Evolutionary conservation across 2,329 filamentous ascomycete genomes (phyloP).

Genomic region (Nectriaceae sp.): DNA sequence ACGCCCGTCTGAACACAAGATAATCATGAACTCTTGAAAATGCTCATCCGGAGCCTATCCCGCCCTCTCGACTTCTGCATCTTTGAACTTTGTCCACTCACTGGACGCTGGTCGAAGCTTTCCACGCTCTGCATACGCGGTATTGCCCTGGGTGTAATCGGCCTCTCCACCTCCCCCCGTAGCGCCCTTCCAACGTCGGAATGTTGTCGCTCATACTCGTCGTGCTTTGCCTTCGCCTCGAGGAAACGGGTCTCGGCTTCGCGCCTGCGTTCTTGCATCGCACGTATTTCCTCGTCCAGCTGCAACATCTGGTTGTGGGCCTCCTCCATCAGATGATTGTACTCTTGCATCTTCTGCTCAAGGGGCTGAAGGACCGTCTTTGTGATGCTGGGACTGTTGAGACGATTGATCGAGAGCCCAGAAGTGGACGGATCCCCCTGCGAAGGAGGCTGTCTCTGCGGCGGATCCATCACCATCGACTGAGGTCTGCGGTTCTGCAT

Average conservation of each 20-base stretch:
- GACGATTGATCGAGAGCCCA: constrained; percentile 38
- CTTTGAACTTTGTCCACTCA: constrained; percentile 22
- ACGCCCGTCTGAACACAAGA: no score
- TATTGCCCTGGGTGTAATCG: constrained; percentile 11
- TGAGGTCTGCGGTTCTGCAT: constrained; percentile 10
- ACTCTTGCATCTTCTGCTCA: constrained; percentile 47
- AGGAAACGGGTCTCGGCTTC: constrained; percentile 43
- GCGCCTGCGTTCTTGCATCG: constrained; percentile 42
- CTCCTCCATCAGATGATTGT: constrained; percentile 42
- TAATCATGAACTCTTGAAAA: constrained; percentile 24
- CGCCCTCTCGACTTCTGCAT: constrained; percentile 19
- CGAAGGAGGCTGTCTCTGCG: constrained; percentile 19
- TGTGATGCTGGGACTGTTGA: constrained; percentile 45
- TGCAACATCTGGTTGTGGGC: constrained; percentile 43
- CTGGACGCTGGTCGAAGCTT: constrained; percentile 22
- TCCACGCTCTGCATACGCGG: constrained; percentile 25
- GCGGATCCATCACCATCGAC: constrained; percentile 6
- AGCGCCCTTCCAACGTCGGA: constrained; percentile 44
- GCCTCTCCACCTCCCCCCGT: constrained; percentile 36
- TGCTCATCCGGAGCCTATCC: constrained; percentile 22
- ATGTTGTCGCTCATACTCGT: constrained; percentile 46
- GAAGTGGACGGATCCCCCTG: constrained; percentile 17
- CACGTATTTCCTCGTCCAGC: constrained; percentile 45
- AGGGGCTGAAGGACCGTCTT: constrained; percentile 47
- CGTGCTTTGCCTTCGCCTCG: constrained; percentile 46